Percentiles rank a stretch among this genome's conserved stretches.
Evolutionary conservation across 2,329 filamentous ascomycete genomes (phyloP).

Genomic region (Claviceps sp.): DNA sequence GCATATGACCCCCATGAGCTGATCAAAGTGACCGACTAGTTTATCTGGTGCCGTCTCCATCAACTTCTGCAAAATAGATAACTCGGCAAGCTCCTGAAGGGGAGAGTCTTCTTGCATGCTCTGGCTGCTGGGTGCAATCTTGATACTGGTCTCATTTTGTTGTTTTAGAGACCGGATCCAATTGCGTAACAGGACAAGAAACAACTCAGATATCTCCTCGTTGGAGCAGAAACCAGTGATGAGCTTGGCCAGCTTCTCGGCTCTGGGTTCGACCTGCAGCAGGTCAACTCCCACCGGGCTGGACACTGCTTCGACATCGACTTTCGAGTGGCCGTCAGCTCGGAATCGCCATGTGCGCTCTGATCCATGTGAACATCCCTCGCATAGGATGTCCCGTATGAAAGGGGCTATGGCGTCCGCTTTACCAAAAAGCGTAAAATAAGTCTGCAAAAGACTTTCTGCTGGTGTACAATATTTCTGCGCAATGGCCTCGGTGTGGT

Average conservation of each 20-base stretch:
- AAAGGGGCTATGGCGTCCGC: slow-evolving; percentile 34
- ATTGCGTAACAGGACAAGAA: slow-evolving; percentile 26
- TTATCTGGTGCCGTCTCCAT: slow-evolving; percentile 50
- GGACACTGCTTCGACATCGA: slow-evolving; percentile 34
- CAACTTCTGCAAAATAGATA: slow-evolving; percentile 51
- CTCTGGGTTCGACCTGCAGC: slow-evolving; percentile 33
- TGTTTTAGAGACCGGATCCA: slow-evolving; percentile 34
- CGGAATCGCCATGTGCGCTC: slow-evolving; percentile 39
- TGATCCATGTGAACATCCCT: slow-evolving; percentile 27
- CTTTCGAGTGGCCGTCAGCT: slow-evolving; percentile 27
- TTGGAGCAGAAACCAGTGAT: slow-evolving; percentile 37
- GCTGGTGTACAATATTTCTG: slow-evolving; percentile 32
- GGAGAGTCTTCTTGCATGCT: slow-evolving; percentile 25
- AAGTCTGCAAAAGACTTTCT: slow-evolving; percentile 38
- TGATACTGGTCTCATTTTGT: slow-evolving; percentile 13
- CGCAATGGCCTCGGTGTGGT: slow-evolving; percentile 18
- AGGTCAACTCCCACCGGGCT: slow-evolving; percentile 21
- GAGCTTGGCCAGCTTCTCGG: slow-evolving; percentile 33
- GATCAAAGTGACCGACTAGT: slow-evolving; percentile 48
- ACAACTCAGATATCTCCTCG: slow-evolving; percentile 45
- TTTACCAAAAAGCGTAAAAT: slow-evolving; percentile 43
- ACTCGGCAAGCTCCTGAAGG: slow-evolving; percentile 37
- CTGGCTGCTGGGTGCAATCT: slow-evolving; percentile 16
- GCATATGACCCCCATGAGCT: slow-evolving; percentile 49
- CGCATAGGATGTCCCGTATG: slow-evolving; percentile 40